Percentiles rank a stretch among this genome's conserved stretches.
These are phyloP conservation scores for Leptographium radiaticola DNA, from an alignment of 2,329 filamentous ascomycete species.

Conservation along the genomic window DNA sequence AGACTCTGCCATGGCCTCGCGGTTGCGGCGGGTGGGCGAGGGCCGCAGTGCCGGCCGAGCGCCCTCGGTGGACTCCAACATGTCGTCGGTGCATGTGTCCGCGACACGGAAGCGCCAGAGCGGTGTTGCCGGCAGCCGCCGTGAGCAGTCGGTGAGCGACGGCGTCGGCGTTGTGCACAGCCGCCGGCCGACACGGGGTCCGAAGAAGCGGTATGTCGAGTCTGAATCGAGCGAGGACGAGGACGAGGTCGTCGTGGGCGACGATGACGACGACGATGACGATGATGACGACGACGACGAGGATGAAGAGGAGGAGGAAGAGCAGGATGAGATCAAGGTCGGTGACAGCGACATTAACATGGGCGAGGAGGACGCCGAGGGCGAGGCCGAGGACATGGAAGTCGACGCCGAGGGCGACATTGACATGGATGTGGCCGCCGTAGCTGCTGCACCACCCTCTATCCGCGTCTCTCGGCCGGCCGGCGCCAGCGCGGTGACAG, in stretches of 20 bases:
- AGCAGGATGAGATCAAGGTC: slow-evolving; percentile 16
- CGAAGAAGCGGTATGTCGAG: slow-evolving; percentile 48
- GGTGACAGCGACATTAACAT: slow-evolving; percentile 20
- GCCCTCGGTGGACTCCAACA: slow-evolving; percentile 21
- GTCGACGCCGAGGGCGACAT: slow-evolving; percentile 15
- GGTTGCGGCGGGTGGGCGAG: slow-evolving; percentile 36
- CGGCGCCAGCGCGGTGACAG: background rate
- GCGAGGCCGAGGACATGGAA: slow-evolving; percentile 37
- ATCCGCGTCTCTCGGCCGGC: slow-evolving; percentile 36
- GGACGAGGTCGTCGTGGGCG: slow-evolving; percentile 1
- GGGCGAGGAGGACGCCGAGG: slow-evolving; percentile 31
- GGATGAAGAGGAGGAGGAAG: slow-evolving; percentile 21
- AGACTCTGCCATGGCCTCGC: slow-evolving; percentile 35
- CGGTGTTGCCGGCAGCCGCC: slow-evolving; percentile 13
- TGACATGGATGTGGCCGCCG: slow-evolving; percentile 25
- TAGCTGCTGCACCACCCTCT: slow-evolving; percentile 21
- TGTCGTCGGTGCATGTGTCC: slow-evolving; percentile 6
- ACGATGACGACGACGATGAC: slow-evolving; percentile 3
- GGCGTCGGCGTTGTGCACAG: slow-evolving; percentile 37
- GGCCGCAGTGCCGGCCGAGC: slow-evolving; percentile 23
- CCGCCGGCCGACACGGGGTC: slow-evolving; percentile 36
- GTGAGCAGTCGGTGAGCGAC: slow-evolving; percentile 27
- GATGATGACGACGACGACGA: slow-evolving; percentile 27
- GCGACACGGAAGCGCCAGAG: slow-evolving; percentile 8
- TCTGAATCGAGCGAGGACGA: slow-evolving; percentile 25